Conservation (phyloP, 2,329 filamentous ascomycete genomes). For the Aschersonia sp. region DNA sequence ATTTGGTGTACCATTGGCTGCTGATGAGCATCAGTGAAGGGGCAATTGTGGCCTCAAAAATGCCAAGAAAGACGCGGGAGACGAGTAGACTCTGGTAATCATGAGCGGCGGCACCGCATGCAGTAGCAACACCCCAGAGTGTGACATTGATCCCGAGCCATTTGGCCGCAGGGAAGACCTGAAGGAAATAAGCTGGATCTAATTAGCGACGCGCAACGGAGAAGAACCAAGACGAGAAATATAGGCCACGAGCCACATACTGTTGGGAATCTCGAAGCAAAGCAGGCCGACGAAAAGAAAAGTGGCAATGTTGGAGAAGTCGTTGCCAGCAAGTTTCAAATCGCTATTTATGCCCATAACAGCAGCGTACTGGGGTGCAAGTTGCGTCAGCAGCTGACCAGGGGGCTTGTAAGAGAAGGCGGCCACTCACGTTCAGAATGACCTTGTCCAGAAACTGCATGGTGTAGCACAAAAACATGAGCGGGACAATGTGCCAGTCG, state of each 20-base stretch:
- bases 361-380: conserved; percentile 37
- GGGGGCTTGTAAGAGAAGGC: not conserved
- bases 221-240: not conserved
- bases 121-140: conserved; percentile 42
- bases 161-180: conserved; percentile 44
- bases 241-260: conserved; percentile 16
- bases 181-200: conserved; percentile 36
- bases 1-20: conserved; percentile 47
- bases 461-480: conserved; percentile 48
- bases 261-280: conserved; percentile 44
- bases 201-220: not conserved
- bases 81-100: conserved; percentile 38
- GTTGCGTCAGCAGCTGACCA: not conserved
- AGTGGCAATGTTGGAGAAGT: conserved; percentile 48
- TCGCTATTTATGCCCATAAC: conserved; percentile 49
- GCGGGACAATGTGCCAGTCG: conserved; percentile 42
- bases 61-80: conserved; percentile 41
- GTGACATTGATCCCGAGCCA: conserved; percentile 44
- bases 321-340: conserved; percentile 36
- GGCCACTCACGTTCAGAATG: conserved; percentile 37
- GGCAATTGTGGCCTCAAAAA: conserved; percentile 45
- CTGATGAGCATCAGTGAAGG: conserved; percentile 47
- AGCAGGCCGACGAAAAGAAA: conserved; percentile 48
- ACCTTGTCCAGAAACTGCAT: conserved; percentile 52
- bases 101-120: conserved; percentile 35